These are phyloP conservation scores for Ophiostoma ips DNA, from an alignment of 2,329 filamentous ascomycete species.

Conservation along the genomic window DNA sequence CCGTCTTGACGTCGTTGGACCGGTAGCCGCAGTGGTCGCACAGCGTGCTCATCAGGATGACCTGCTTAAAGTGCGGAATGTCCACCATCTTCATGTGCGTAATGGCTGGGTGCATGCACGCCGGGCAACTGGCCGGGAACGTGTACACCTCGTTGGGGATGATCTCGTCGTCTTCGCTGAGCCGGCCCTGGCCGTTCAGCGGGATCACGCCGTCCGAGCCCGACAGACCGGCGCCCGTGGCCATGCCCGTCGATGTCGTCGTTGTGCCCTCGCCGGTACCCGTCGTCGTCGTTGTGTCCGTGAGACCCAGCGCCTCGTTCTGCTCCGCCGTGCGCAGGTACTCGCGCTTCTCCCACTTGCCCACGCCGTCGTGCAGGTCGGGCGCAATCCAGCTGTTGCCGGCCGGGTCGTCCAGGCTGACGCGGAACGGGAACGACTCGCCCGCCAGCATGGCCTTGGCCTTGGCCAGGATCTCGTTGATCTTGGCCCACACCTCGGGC, in stretches of 20 bases:
- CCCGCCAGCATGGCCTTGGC: slow-evolving; percentile 66
- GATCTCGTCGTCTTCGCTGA: slow-evolving; percentile 57
- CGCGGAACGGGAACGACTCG: slow-evolving; percentile 69
- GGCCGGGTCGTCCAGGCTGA: slow-evolving; percentile 78
- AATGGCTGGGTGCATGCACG: slow-evolving; percentile 70
- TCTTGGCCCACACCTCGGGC: slow-evolving; percentile 65
- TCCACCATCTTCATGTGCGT: slow-evolving; percentile 99
- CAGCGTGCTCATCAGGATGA: slow-evolving; percentile 86
- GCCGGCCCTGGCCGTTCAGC: slow-evolving; percentile 24
- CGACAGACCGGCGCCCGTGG: slow-evolving; percentile 24
- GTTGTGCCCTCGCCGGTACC: slow-evolving; percentile 26
- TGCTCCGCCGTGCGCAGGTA: slow-evolving; percentile 73
- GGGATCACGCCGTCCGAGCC: slow-evolving; percentile 36
- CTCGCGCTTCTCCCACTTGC: slow-evolving; percentile 79
- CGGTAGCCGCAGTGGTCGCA: slow-evolving; percentile 89
- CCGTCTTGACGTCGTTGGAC: slow-evolving; percentile 95
- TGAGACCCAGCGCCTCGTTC: slow-evolving; percentile 72
- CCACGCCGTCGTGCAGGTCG: slow-evolving; percentile 61
- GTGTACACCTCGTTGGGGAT: slow-evolving; percentile 85
- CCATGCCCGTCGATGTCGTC: slow-evolving; percentile 10
- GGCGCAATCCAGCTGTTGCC: slow-evolving; percentile 97
- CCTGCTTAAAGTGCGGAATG: slow-evolving; percentile 95
- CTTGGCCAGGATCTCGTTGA: slow-evolving; percentile 61
- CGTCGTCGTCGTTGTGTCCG: slow-evolving; percentile 34
- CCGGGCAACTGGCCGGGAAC: slow-evolving; percentile 83